These are phyloP conservation scores for Cladosporium halotolerans DNA, from an alignment of 2,329 filamentous ascomycete species.

Conservation along the genomic window DNA sequence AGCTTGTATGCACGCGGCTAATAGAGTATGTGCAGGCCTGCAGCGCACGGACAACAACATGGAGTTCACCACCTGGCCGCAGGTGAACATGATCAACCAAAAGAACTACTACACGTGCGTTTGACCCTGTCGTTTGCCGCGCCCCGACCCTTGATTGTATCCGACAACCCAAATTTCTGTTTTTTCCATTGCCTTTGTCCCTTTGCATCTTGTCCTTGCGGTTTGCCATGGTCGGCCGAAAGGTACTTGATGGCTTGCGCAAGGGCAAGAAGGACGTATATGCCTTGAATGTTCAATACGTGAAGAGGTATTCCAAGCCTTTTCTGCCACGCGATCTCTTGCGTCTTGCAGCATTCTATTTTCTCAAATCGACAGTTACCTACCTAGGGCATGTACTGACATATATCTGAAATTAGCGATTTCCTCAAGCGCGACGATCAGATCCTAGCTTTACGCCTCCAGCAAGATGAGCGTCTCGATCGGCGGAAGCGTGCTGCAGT, in stretches of 20 bases:
- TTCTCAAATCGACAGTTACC: too few relatives aligned
- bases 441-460: slow-evolving; percentile 78
- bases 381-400: background rate
- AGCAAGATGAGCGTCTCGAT: slow-evolving; percentile 79
- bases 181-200: background rate
- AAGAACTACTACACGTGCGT: slow-evolving; percentile 98
- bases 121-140: background rate
- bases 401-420: slow-evolving; percentile 52
- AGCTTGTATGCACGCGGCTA: slow-evolving; percentile 12
- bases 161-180: background rate
- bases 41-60: slow-evolving; percentile 98
- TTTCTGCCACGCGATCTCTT: too few relatives aligned
- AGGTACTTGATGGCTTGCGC: slow-evolving; percentile 26
- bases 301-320: slow-evolving; percentile 22
- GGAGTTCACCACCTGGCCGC: slow-evolving; percentile 90
- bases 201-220: background rate
- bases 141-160: background rate
- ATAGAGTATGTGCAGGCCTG: slow-evolving; percentile 55
- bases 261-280: slow-evolving; percentile 31
- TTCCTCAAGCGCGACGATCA: slow-evolving; percentile 98
- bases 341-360: too few relatives aligned
- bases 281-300: slow-evolving; percentile 30
- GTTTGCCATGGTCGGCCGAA: slow-evolving; percentile 25
- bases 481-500: slow-evolving; percentile 78
- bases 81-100: slow-evolving; percentile 90